Percentiles rank a stretch among this genome's conserved stretches.
These are phyloP conservation scores for Aspergillus jensenii DNA, from an alignment of 2,329 filamentous ascomycete genomes.

Conservation along the genomic window DNA sequence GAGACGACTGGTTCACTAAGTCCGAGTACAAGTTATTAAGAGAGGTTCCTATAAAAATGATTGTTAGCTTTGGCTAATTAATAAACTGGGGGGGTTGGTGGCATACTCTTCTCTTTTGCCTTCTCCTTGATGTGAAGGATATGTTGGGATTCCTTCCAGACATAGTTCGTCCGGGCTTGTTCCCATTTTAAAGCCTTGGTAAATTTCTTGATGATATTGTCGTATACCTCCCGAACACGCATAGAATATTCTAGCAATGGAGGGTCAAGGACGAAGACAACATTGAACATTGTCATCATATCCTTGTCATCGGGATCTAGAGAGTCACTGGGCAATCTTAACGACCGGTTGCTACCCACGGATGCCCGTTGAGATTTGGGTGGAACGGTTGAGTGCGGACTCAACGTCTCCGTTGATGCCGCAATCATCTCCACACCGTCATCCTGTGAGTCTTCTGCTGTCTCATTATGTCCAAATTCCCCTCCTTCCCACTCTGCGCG, in stretches of 20 bases:
- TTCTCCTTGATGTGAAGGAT: constrained; percentile 81
- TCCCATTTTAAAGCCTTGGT: constrained; percentile 91
- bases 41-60: constrained; percentile 30
- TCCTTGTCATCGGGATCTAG: constrained; percentile 45
- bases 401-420: constrained; percentile 29
- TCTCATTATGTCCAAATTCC: constrained; percentile 38
- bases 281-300: constrained; percentile 95
- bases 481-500: constrained; percentile 31
- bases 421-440: constrained; percentile 33
- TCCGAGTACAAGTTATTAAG: constrained; percentile 42
- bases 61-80: constrained; percentile 12
- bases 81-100: not conserved
- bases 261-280: constrained; percentile 87
- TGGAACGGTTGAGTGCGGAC: constrained; percentile 20
- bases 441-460: constrained; percentile 33
- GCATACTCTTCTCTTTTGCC: constrained; percentile 61
- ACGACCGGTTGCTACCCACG: constrained; percentile 20
- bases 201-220: constrained; percentile 86
- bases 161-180: constrained; percentile 84
- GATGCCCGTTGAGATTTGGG: constrained; percentile 26
- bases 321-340: constrained; percentile 23
- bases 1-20: constrained; percentile 63
- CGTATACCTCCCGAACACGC: constrained; percentile 75
- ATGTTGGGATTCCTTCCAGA: constrained; percentile 84
- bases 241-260: constrained; percentile 73